Evolutionary conservation across 1,284 basidiomycete species (phyloP).

Genomic region (Melampsora americana): DNA sequence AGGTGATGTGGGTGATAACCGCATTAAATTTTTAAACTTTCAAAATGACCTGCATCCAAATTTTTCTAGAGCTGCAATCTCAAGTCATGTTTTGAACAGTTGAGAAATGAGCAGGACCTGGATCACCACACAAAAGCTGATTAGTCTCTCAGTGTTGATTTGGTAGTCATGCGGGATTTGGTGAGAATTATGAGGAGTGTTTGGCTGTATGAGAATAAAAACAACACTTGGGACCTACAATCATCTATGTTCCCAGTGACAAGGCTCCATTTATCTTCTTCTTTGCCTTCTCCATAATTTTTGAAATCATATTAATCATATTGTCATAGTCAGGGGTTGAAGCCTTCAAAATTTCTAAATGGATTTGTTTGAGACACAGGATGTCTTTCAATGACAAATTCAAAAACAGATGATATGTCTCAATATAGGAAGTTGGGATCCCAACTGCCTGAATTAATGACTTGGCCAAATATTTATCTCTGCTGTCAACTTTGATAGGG

Average conservation of each 20-base stretch:
- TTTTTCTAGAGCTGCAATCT: too few species aligned
- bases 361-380: background rate
- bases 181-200: background rate
- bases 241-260: background rate
- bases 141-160: background rate
- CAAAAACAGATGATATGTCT: background rate
- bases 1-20: too few species aligned
- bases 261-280: background rate
- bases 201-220: background rate
- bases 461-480: background rate
- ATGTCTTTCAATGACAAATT: conserved; percentile 9
- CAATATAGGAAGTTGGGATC: background rate
- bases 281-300: background rate
- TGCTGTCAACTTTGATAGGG: too few species aligned
- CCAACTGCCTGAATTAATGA: background rate
- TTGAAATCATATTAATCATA: background rate
- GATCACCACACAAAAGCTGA: background rate
- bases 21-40: too few species aligned
- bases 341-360: background rate
- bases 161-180: background rate
- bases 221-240: background rate
- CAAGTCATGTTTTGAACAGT: too few species aligned
- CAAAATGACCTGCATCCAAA: too few species aligned
- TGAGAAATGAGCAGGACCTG: background rate
- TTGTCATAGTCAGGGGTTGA: background rate